Percentiles rank a stretch among this genome's conserved stretches.
Evolutionary conservation across 345 rosid genomes (phyloP).

Genomic region (Linum lewisii): DNA sequence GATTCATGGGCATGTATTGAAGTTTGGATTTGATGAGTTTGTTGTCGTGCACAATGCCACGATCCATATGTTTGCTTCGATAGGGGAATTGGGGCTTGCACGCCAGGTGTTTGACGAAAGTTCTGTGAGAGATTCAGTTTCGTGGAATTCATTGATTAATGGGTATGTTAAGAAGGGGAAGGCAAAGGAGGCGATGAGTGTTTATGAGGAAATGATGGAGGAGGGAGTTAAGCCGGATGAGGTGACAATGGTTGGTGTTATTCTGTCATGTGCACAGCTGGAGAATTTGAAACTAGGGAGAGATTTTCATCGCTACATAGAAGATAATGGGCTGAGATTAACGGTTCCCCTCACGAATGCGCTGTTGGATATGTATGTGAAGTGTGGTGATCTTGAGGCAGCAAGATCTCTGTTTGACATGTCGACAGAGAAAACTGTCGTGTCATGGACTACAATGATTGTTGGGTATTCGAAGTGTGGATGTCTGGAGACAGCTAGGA

Average conservation of each 20-base stretch:
- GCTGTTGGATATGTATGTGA: constrained; percentile 77
- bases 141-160: constrained; percentile 82
- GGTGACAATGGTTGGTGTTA: constrained; percentile 74
- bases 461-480: constrained; percentile 65
- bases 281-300: constrained; percentile 52
- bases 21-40: constrained; percentile 50
- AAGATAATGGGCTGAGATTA: constrained; percentile 32
- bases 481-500: constrained; percentile 42
- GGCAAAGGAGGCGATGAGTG: constrained; percentile 35
- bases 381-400: constrained; percentile 52
- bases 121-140: constrained; percentile 63
- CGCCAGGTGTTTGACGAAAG: constrained; percentile 65
- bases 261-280: constrained; percentile 49
- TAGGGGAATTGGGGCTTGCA: constrained; percentile 51
- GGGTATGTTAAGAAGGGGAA: constrained; percentile 56
- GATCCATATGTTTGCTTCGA: constrained; percentile 45
- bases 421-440: constrained; percentile 43
- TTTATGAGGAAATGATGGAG: constrained; percentile 41
- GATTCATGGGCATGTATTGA: constrained; percentile 56
- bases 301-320: constrained; percentile 41
- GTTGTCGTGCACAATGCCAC: constrained; percentile 55
- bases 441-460: constrained; percentile 71
- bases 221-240: constrained; percentile 48
- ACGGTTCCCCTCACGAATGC: constrained; percentile 59
- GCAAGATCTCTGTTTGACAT: constrained; percentile 46